Base-by-base conservation (phyloP, 2,329 filamentous ascomycete species). In the Beauveria sp. region DNA sequence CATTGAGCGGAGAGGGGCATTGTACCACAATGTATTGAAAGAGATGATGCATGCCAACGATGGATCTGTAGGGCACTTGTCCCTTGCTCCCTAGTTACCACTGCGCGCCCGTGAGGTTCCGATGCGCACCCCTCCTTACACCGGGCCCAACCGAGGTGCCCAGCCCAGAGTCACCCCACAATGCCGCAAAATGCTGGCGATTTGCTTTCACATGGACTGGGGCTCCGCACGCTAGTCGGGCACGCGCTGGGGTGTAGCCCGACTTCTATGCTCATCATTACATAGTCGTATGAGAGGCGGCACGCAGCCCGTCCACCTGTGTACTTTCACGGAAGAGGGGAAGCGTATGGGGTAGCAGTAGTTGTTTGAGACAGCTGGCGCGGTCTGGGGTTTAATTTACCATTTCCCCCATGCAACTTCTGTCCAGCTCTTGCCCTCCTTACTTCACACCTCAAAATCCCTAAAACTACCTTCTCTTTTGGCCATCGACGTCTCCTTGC, bases 131-230 rank as follows among this genome's bases (percentile, higher is more conserved):
- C 40, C 49, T 57, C 46, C 38, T 40, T 45, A 50, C 60, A 60
- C 62, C 59, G 60, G 63, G 55, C 50, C 59, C 56, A 63, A 54
- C 63, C 63, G 63, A 65, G 62, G 40, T 43, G 53, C 53, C 26
- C 47, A 20, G 30, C 45, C 22, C 52, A 47, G 40, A 53, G 49
- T 60, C 58, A 60, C 58, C 58, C 58, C 58, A 60, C 58, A 60
- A 60, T 20, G 42, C 47, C 10, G 18, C 55, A 51, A 42, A 49
- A 45, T 51, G 56, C 56, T 47, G 46, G 46, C 18, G 34, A 43
- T 24, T 30, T 59, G 47, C 47, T 61, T 61, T 61, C 53, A 61
- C 60, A 61, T 57, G 60, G 53, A 26, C 57, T 51, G 60, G 52
- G 52, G 60, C 60, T 57, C 46, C 60, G 38, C 60, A 60, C 58